Evolutionary conservation across 345 rosid genomes (phyloP), one percentile per base, ranked within the genome.

Genomic region (Pistacia integerrima): DNA sequence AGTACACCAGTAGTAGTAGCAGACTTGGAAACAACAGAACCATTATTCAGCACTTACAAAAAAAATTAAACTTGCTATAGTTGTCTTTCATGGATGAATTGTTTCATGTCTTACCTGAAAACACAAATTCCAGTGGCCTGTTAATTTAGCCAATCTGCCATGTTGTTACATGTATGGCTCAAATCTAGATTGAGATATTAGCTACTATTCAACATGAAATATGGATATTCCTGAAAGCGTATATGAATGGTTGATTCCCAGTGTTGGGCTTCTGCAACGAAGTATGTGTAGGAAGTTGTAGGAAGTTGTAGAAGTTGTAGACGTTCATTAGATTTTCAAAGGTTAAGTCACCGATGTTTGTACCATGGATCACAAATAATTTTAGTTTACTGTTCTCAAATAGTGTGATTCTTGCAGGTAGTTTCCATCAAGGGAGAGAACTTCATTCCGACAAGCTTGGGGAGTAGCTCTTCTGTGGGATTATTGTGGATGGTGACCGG

Each of bases 401-500:
- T 66, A 36, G 51, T 74, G 68, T 71, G 44, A 54, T 66, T 80
- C 52, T 76, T 83, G 44, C 82, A 92, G 99, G 87, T 88, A 73
- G 77, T 89, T 46, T 79, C 87, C 28, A 77, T 86, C 11, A 74
- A 62, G 4, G 92, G 88, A 70, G 97, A 90, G 68, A 85, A 70
- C 77, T 92, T 93, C 86, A 84, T 93, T 71, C 97, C 98, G 1
- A 93, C 98, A 38, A 86, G 93, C 78, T 73, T 92, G 49, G 76
- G 81, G 2, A 49, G 86, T 54, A 85, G 93, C 80, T 73, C 74
- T 46, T 78, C 85, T 10, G 79, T 76, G n/a, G 87, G 78, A 70
- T 75, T 85, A 46, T 76, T 90, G 73, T 92, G 98, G 98, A 83
- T 89, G 87, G 90, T 92, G 69, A 88, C 92, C 0, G 97, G 99